Base-by-base conservation (phyloP, 169 alveolate species). In the Plasmodium inui region DNA sequence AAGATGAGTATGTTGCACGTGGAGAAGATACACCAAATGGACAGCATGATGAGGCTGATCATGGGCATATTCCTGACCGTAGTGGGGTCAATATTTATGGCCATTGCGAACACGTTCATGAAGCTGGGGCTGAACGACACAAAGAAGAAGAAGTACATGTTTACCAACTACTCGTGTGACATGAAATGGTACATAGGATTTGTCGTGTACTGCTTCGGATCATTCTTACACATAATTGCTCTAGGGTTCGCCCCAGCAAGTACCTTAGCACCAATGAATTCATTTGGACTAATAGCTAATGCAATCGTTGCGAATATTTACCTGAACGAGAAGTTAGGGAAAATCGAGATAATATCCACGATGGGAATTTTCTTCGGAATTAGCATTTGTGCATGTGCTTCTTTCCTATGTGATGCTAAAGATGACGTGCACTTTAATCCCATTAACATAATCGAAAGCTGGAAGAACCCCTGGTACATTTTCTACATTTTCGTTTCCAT, bases 221-320 rank as follows among this genome's bases (percentile, higher is more conserved):
- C 98, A 17, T 83, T 94, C 55, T 55, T 97, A 84, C 98, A 97
- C 85, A 93, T 97, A 53, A 92, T 96, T 67, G 98, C 98, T 67
- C 93, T 97, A 44, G 98, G 97, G 19, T 97, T 97, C 72, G 98
- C 98, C 6, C 98, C 98, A 3, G 98, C 98, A 10, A 96, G 98
- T 72, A 96, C 97, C 41, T 71, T 97, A 84, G 97, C 98, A 5
- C 98, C 98, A 12, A 96, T 97, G 97, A 97, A 97, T 88, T 95
- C 97, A 84, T 93, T 97, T 83, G 98, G 98, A 14, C 91, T 97
- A 90, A 96, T 97, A 5, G 98, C 97, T 50, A 96, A 96, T 83
- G 98, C 98, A 12, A 89, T 97, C 30, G 96, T 96, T n/a, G 98
- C 98, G 46, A 96, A 97, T 78, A 96, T 96, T 34, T 84, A 96